phyloP scores from a whole-genome alignment of 441 rosid species.

The Pelargonium fulgidum region DNA sequence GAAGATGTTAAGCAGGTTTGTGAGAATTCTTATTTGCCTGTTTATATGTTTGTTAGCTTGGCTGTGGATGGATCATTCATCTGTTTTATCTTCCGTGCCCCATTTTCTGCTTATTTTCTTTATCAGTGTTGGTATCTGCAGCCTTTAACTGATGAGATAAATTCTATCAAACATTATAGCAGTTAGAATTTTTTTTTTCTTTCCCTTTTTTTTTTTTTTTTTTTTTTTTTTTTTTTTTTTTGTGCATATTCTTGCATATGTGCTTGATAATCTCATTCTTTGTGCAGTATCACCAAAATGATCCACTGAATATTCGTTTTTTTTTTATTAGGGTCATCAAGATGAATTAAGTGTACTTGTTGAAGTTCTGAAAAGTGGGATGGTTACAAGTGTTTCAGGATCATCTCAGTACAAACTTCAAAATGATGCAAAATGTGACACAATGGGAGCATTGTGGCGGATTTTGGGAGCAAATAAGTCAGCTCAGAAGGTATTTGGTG shows the following conservation, averaged over 20 bases:
- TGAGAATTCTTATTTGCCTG: conserved; percentile 17
- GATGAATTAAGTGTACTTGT: conserved; percentile 90
- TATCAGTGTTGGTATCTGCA: neutral
- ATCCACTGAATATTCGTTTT: conserved; percentile 17
- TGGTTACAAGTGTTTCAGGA: conserved; percentile 87
- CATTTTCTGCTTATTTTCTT: neutral
- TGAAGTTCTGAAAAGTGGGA: conserved; percentile 97
- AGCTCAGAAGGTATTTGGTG: conserved; percentile 93
- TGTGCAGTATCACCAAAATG: conserved; percentile 13
- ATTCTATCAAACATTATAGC: neutral
- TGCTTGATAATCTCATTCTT: conserved; percentile 7
- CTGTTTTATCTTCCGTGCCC: conserved; percentile 7
- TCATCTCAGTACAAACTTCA: conserved; percentile 78
- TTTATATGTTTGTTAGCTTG: conserved; percentile 12
- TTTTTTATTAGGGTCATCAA: conserved; percentile 64
- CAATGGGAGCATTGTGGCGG: conserved; percentile 98
- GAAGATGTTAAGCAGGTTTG: conserved; percentile 89
- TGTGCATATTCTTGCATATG: neutral
- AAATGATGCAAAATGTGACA: conserved; percentile 93
- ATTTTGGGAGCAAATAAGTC: conserved; percentile 77
- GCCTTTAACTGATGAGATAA: neutral
- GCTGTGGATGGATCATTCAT: conserved; percentile 10
- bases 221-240: no score
- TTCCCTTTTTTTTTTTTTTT: no score
- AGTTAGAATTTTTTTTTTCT: neutral